Evolutionary conservation across 2,329 filamentous ascomycete species (phyloP).

Genomic region (Hortaea werneckii): DNA sequence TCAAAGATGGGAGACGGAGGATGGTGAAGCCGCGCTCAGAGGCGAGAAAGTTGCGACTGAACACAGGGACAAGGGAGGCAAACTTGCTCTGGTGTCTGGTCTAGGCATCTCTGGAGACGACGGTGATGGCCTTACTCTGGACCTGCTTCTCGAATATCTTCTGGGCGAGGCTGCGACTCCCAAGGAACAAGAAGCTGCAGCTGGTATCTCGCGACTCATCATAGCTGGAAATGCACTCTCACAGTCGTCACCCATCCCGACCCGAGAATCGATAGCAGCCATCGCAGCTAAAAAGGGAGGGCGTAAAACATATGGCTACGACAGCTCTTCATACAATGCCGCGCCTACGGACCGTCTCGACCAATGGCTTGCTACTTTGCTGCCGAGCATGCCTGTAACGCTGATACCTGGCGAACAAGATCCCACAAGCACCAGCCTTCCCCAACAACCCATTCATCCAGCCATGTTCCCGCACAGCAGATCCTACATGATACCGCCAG

Average conservation of each 20-base stretch:
- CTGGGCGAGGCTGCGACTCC: conserved; percentile 67
- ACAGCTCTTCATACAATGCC: conserved; percentile 77
- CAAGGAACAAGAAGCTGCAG: conserved; percentile 47
- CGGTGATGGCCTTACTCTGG: conserved; percentile 63
- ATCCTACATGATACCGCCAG: conserved; percentile 49
- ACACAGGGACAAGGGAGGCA: conserved; percentile 43
- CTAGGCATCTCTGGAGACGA: conserved; percentile 70
- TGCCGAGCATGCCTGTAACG: conserved; percentile 81
- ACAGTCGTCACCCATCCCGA: conserved; percentile 36
- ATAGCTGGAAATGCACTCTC: conserved; percentile 84
- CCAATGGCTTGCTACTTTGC: conserved; percentile 65
- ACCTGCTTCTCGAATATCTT: conserved; percentile 75
- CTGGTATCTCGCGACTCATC: conserved; percentile 71
- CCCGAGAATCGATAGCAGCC: conserved; percentile 35
- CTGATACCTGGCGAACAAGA: conserved; percentile 79
- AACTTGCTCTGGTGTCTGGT: conserved; percentile 83
- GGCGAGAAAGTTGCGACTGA: conserved; percentile 26
- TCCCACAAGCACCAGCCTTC: conserved; percentile 79
- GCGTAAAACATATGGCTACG: conserved; percentile 84
- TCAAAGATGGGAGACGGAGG: conserved; percentile 62
- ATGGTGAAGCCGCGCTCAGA: conserved; percentile 30
- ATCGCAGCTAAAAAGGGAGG: conserved; percentile 31
- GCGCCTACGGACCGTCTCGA: conserved; percentile 76
- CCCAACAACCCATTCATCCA: conserved; percentile 85
- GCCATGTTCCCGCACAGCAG: conserved; percentile 78